These are phyloP conservation scores for Rhamnella rubrinervis DNA, from an alignment of 331 rosid species.

Conservation along the genomic window DNA sequence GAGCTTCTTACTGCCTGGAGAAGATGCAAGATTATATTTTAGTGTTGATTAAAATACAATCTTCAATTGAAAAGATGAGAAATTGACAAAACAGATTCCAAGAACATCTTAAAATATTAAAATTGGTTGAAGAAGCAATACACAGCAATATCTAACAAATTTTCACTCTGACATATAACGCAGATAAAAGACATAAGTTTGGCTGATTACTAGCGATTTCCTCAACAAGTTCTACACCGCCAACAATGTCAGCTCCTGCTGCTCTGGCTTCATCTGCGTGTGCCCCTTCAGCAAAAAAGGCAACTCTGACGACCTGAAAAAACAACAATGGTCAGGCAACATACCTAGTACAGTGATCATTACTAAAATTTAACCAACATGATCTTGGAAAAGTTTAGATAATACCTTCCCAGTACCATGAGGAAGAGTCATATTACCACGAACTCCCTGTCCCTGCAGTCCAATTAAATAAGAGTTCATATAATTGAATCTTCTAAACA, in stretches of 20 bases:
- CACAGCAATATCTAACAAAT: neutral
- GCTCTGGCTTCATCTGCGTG: slow-evolving; percentile 99
- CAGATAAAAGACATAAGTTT: slow-evolving; percentile 20
- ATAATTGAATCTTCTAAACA: neutral
- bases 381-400: slow-evolving; percentile 3
- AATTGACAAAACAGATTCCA: neutral
- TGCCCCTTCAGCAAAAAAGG: slow-evolving; percentile 96
- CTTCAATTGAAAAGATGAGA: neutral
- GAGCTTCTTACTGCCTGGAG: slow-evolving; percentile 72
- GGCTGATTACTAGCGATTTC: slow-evolving; percentile 82
- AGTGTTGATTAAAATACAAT: neutral
- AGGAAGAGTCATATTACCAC: slow-evolving; percentile 86
- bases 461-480: slow-evolving; percentile 11
- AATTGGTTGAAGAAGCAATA: neutral
- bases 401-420: slow-evolving; percentile 94
- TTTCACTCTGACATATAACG: neutral
- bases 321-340: slow-evolving; percentile 33
- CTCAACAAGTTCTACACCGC: slow-evolving; percentile 87
- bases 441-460: slow-evolving; percentile 93
- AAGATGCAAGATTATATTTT: slow-evolving; percentile 29
- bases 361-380: slow-evolving; percentile 12
- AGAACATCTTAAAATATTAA: neutral
- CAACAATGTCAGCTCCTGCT: slow-evolving; percentile 98
- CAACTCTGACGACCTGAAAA: slow-evolving; percentile 84
- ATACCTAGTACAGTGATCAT: slow-evolving; percentile 24